phyloP scores from a whole-genome alignment of 1,139 yeast species.

The Blastobotrys raffinosifermentans region DNA sequence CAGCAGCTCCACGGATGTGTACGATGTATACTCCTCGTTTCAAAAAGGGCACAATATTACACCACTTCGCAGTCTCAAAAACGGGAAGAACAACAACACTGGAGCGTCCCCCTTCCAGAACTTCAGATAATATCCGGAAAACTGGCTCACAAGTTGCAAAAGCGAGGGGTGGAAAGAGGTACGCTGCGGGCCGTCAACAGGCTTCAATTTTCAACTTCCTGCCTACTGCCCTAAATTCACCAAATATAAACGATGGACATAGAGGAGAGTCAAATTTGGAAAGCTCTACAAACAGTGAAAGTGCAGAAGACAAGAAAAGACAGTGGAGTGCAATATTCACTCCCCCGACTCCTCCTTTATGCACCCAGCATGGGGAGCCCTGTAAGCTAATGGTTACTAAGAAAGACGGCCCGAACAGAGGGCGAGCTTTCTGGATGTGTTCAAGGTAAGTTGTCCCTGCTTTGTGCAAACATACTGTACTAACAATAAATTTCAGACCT shows the following conservation, averaged over 20 bases:
- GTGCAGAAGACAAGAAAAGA: not conserved
- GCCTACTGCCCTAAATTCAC: not conserved
- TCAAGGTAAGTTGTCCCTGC: slow-evolving; percentile 22
- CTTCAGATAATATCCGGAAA: not conserved
- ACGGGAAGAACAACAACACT: not conserved
- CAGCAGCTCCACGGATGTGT: not conserved
- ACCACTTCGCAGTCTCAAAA: not conserved
- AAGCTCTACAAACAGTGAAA: not conserved
- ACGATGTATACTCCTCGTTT: not conserved
- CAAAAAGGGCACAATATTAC: not conserved
- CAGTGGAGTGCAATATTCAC: slow-evolving; percentile 28
- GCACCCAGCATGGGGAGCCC: slow-evolving; percentile 32
- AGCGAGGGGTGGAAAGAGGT: not conserved
- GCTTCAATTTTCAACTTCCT: not conserved
- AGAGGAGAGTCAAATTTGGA: not conserved
- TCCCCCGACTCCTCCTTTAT: slow-evolving; percentile 28
- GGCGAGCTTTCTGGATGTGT: slow-evolving; percentile 38
- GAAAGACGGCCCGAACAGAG: slow-evolving; percentile 34
- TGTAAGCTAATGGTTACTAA: slow-evolving; percentile 30
- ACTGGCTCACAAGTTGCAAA: not conserved
- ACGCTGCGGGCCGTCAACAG: not conserved
- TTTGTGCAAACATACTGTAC: not conserved
- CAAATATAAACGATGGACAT: not conserved
- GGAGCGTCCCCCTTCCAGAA: not conserved
- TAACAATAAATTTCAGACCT: slow-evolving; percentile 21